phyloP scores from a whole-genome alignment of 768 basidiomycete species.

The Podaxis sp. region DNA sequence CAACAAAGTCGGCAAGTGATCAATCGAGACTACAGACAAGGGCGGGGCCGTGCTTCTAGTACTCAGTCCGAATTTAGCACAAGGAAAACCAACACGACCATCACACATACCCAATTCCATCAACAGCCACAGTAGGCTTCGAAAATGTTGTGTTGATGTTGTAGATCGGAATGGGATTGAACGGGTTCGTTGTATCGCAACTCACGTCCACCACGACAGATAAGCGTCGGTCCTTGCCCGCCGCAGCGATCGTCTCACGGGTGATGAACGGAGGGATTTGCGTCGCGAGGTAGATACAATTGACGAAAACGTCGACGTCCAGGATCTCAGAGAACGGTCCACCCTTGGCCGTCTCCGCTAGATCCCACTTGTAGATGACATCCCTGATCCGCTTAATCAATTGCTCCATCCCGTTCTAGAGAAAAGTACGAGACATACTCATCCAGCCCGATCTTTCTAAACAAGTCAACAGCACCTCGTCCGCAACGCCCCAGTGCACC shows the following conservation, averaged over 20 bases:
- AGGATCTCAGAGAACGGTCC: constrained; percentile 96
- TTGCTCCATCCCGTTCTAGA: not conserved
- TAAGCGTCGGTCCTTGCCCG: constrained; percentile 66
- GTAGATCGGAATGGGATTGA: constrained; percentile 97
- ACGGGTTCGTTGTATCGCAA: constrained; percentile 98
- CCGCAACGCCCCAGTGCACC: constrained; percentile 96
- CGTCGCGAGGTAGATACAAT: constrained; percentile 96
- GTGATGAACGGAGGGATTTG: constrained; percentile 84
- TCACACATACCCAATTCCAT: constrained; percentile 60
- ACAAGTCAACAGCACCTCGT: constrained; percentile 91
- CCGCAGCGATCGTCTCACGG: constrained; percentile 63
- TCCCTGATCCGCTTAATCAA: constrained; percentile 47
- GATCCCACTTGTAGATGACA: constrained; percentile 96
- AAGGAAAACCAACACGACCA: constrained; percentile 8
- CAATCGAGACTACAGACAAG: constrained; percentile 89
- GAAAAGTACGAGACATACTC: constrained; percentile 62
- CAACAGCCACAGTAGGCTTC: constrained; percentile 86
- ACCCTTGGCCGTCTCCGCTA: constrained; percentile 94
- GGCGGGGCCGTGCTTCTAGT: constrained; percentile 59
- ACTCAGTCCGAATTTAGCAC: constrained; percentile 17
- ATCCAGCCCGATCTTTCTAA: constrained; percentile 90
- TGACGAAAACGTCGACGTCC: constrained; percentile 96
- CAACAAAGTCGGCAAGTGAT: constrained; percentile 93
- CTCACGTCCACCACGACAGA: constrained; percentile 94
- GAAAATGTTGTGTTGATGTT: constrained; percentile 90